These are phyloP conservation scores for Rhodotorula sp. DNA, from an alignment of 1,284 basidiomycete species.

Conservation along the genomic window DNA sequence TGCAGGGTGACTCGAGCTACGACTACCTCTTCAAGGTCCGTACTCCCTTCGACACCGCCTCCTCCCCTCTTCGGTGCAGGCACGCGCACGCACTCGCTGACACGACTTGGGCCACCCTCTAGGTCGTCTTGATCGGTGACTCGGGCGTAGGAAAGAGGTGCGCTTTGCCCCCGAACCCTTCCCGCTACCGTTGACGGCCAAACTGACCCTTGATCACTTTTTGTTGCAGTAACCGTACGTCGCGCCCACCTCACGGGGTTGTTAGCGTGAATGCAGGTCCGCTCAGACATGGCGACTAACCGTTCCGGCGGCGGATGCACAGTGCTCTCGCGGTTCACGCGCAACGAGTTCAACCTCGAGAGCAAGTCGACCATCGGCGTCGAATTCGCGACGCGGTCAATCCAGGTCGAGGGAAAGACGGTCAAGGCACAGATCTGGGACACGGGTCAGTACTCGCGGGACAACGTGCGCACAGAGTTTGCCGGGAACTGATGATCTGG, in stretches of 20 bases:
- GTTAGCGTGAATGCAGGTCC: no score
- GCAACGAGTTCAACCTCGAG: conserved; percentile 98
- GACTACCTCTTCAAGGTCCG: conserved; percentile 93
- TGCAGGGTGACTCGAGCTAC: conserved; percentile 54
- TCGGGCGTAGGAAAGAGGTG: conserved; percentile 95
- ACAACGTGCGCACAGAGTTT: not conserved
- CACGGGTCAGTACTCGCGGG: conserved; percentile 62
- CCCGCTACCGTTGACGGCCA: no score
- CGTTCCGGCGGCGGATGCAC: not conserved
- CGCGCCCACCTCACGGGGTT: not conserved
- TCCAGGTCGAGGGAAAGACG: conserved; percentile 92
- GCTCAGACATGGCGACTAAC: not conserved
- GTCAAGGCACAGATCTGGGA: conserved; percentile 99
- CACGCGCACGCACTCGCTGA: not conserved
- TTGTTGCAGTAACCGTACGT: conserved; percentile 50
- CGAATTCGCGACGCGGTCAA: conserved; percentile 95
- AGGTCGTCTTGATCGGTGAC: conserved; percentile 98
- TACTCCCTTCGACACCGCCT: no score
- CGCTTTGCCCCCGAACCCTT: conserved; percentile 28
- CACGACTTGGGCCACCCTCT: not conserved
- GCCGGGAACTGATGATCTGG: not conserved
- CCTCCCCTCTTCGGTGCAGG: not conserved
- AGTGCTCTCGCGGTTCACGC: conserved; percentile 85
- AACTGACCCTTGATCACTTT: not conserved
- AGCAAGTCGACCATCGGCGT: conserved; percentile 98